A percentile compares a stretch with the other conserved stretches of the same genome.
Evolutionary conservation across 2,329 filamentous ascomycete genomes (phyloP).

Genomic region (Ophioceras dolichostomum): DNA sequence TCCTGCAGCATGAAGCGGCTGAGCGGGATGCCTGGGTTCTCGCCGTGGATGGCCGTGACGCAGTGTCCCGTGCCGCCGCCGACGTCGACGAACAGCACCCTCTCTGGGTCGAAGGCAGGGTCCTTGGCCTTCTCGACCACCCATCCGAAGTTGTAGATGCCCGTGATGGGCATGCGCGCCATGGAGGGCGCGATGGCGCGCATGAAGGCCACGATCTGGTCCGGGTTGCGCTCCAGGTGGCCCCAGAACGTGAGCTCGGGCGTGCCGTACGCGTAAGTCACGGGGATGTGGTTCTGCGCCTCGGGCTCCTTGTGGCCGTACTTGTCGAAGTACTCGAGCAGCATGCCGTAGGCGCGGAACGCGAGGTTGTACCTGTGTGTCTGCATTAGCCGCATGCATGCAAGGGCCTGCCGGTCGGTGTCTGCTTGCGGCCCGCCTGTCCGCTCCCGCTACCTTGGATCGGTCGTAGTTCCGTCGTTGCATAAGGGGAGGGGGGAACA

Average conservation of each 20-base stretch:
- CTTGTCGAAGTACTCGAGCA: neutral
- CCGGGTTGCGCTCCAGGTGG: neutral
- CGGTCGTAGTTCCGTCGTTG: no score
- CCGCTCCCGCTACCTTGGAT: no score
- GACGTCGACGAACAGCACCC: conserved; percentile 18
- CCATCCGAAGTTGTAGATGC: conserved; percentile 19
- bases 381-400: no score
- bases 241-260: neutral
- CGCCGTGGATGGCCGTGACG: conserved; percentile 13
- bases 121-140: conserved; percentile 6
- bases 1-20: conserved; percentile 19
- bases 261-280: neutral
- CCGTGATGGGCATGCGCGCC: conserved; percentile 5
- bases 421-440: neutral
- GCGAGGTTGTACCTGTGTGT: neutral
- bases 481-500: no score
- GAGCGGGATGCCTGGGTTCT: conserved; percentile 11
- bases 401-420: no score
- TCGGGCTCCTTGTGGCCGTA: neutral
- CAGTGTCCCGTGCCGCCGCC: conserved; percentile 19
- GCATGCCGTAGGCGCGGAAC: neutral
- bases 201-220: neutral
- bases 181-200: conserved; percentile 5
- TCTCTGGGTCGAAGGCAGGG: neutral
- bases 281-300: neutral